Conservation (phyloP, 2,329 filamentous ascomycete species). For the Escovopsis sp. region DNA sequence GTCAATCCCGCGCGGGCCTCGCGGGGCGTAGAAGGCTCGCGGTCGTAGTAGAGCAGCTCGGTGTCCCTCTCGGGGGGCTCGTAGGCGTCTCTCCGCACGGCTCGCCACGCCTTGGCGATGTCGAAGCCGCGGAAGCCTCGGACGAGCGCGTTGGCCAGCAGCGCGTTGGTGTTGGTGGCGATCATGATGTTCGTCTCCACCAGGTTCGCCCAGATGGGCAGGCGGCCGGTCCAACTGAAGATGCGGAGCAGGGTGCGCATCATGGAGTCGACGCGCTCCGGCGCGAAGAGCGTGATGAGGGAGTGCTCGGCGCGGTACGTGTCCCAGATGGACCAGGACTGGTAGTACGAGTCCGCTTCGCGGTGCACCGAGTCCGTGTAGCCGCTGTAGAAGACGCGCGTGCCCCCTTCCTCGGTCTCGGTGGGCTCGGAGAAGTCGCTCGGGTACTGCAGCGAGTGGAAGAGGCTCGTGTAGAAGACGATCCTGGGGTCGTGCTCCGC, state of each 20-base stretch:
- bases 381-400: slow-evolving; percentile 26
- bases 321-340: slow-evolving; percentile 36
- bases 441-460: slow-evolving; percentile 31
- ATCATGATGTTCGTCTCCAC: slow-evolving; percentile 37
- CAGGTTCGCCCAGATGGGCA: slow-evolving; percentile 34
- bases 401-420: slow-evolving; percentile 6
- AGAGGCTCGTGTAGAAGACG: slow-evolving; percentile 30
- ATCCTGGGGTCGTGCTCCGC: slow-evolving; percentile 25
- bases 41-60: slow-evolving; percentile 29
- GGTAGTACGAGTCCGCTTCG: slow-evolving; percentile 29
- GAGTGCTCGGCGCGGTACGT: slow-evolving; percentile 32
- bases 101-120: slow-evolving; percentile 26
- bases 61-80: slow-evolving; percentile 27
- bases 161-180: slow-evolving; percentile 30
- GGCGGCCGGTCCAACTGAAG: slow-evolving; percentile 28
- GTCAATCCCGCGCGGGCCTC: slow-evolving; percentile 30
- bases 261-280: slow-evolving; percentile 30
- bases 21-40: slow-evolving; percentile 28
- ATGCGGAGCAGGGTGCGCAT: slow-evolving; percentile 29
- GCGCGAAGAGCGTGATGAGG: slow-evolving; percentile 27
- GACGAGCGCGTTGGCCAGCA: slow-evolving; percentile 29
- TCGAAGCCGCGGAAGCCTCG: slow-evolving; percentile 27
- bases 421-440: slow-evolving; percentile 30
- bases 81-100: slow-evolving; percentile 28
- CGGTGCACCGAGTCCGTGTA: slow-evolving; percentile 29